Base-by-base conservation (phyloP, 2,329 filamentous ascomycete genomes). In the Stachybotrys chlorohalonatus region DNA sequence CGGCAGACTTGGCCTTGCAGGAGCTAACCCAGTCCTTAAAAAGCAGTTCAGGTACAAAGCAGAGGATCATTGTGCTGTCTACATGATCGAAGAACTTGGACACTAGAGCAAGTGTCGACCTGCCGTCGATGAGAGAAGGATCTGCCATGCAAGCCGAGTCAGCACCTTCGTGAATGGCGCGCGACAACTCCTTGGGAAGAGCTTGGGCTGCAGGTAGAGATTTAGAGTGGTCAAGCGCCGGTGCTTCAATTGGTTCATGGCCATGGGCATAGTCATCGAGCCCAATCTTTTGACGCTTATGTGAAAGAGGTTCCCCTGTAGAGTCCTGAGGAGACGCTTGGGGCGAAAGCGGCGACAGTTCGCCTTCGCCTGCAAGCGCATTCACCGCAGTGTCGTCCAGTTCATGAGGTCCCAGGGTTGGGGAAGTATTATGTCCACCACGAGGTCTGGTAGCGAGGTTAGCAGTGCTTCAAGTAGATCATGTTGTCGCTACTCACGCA, bases 401-500 rank as follows among this genome's bases (percentile, higher is more conserved):
- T 59, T 83, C 78, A 60, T 75, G 72, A 3, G 77, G 72, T 4
- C 79, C 75, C 17, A 79, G 74, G 3, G 77, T 75, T 1, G 81
- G 80, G 5, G 80, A 82, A 3, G 75, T 76, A 58, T 80, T 83
- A 60, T 82, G 79, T 9, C 80, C 80, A 48, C 81, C 81, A 60
- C 81, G 74, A 16, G 81, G 81, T 54, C 80, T 83, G 57, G 11
- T 56, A 51, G 47, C 36, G 5, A 8, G 49, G 54, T 60, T 13
- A 60, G 54, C 47, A 51, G 64, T 24, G 36, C 36, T 42, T 9
- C 46, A 47, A 31, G 53, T 42, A 51, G 36, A 31, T 30, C n/a
- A 31, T 30, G 52, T 53, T 63, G 61, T 42, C 16, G 7, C n/a
- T 45, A 85, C 86, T 83, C 75, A 93, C 88, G 89, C 89, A 72